Conservation (phyloP, 495 filamentous ascomycete genomes). For the Cladorrhinum samala region DNA sequence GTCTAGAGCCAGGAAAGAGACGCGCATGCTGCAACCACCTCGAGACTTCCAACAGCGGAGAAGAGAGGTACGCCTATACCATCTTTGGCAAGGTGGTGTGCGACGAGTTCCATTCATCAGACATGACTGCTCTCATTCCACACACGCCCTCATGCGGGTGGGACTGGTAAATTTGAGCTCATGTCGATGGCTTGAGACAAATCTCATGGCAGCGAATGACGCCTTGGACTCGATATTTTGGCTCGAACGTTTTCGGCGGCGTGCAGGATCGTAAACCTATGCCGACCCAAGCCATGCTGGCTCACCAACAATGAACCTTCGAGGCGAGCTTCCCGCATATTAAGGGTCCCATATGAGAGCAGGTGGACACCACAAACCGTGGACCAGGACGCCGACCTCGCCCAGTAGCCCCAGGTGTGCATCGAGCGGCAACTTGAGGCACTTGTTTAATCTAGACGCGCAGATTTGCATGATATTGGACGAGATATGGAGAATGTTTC, state of each 20-base stretch:
- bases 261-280: constrained; percentile 11
- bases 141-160: no score
- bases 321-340: constrained; percentile 13
- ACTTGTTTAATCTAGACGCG: constrained; percentile 10
- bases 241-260: constrained; percentile 12
- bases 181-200: constrained; percentile 11
- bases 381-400: constrained; percentile 5
- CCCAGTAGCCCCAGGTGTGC: constrained; percentile 5
- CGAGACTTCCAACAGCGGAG: not conserved
- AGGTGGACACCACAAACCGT: constrained; percentile 3
- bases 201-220: constrained; percentile 13
- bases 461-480: constrained; percentile 12
- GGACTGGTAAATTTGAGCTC: not conserved
- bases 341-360: no score
- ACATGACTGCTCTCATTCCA: not conserved
- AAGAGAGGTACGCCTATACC: no score
- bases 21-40: not conserved
- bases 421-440: not conserved
- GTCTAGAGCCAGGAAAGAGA: not conserved
- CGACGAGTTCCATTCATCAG: not conserved
- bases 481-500: constrained; percentile 8
- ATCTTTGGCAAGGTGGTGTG: not conserved
- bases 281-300: not conserved
- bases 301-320: not conserved
- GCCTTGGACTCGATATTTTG: constrained; percentile 4